Percentiles rank a stretch among this genome's conserved stretches.
phyloP scores from a whole-genome alignment of 2,329 filamentous ascomycete species.

The Tympanopsis confertula region DNA sequence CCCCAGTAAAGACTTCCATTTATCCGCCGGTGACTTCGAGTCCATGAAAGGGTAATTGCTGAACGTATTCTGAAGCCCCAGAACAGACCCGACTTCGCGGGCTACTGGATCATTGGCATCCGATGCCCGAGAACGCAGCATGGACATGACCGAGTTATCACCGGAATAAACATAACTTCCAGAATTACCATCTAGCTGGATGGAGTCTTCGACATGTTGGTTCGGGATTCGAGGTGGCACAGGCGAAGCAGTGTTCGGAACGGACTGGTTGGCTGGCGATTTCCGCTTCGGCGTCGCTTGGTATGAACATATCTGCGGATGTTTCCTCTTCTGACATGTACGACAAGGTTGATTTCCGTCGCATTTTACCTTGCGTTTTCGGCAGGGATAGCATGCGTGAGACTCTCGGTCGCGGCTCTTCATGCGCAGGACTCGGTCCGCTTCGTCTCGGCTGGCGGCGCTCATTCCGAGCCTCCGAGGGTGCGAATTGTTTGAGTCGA shows the following conservation, averaged over 20 bases:
- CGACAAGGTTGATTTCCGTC: conserved; percentile 14
- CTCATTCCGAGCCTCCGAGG: too few species aligned
- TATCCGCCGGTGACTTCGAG: conserved; percentile 10
- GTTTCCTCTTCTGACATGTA: conserved; percentile 13
- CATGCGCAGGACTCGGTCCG: conserved; percentile 1
- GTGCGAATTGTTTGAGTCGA: too few species aligned
- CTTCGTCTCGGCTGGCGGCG: too few species aligned
- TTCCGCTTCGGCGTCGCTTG: too few species aligned
- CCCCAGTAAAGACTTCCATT: conserved; percentile 9
- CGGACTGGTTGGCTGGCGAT: too few species aligned
- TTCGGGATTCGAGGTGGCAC: too few species aligned
- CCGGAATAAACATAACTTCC: too few species aligned
- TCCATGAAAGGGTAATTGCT: conserved; percentile 16
- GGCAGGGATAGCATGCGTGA: conserved; percentile 19
- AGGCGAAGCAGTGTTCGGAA: too few species aligned
- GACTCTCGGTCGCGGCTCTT: conserved; percentile 14
- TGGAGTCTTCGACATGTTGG: too few species aligned
- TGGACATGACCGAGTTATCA: conserved; percentile 16
- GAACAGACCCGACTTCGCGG: conserved; percentile 14
- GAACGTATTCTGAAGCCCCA: conserved; percentile 17
- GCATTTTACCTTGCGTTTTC: conserved; percentile 21
- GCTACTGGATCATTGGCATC: conserved; percentile 13
- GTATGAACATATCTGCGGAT: conserved; percentile 16
- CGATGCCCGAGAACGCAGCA: conserved; percentile 11
- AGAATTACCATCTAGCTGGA: too few species aligned